Evolutionary conservation across 2,329 filamentous ascomycete genomes (phyloP).

Genomic region (Verticillium nubilum): DNA sequence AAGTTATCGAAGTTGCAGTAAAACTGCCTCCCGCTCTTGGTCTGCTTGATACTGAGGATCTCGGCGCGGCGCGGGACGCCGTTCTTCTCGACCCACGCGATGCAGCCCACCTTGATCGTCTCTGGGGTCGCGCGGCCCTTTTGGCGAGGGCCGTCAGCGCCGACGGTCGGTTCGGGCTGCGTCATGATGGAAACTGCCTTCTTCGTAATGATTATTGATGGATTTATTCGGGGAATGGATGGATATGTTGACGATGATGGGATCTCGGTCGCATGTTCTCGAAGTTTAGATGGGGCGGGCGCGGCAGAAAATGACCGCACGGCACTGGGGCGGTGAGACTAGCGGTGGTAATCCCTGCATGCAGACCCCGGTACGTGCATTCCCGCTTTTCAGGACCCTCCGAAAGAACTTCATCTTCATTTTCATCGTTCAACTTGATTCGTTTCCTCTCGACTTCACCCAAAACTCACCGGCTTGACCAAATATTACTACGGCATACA

Average conservation of each 20-base stretch:
- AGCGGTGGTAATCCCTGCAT: neutral
- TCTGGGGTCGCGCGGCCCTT: conserved; percentile 81
- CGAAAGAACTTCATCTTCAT: neutral
- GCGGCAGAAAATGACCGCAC: conserved; percentile 10
- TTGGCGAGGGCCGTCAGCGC: conserved; percentile 53
- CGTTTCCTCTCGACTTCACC: neutral
- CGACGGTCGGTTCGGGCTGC: conserved; percentile 47
- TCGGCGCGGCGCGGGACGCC: conserved; percentile 87
- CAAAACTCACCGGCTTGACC: neutral
- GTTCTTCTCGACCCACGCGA: conserved; percentile 62
- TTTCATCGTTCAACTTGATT: neutral
- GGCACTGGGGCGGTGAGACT: neutral
- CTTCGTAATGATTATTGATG: conserved; percentile 5
- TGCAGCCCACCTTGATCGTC: conserved; percentile 66
- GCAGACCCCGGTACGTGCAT: neutral
- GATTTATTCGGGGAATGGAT: conserved; percentile 2
- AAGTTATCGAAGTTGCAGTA: conserved; percentile 99
- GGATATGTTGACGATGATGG: neutral
- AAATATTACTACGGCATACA: neutral
- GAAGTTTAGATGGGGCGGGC: conserved; percentile 1
- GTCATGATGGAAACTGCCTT: conserved; percentile 42
- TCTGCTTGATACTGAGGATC: conserved; percentile 88
- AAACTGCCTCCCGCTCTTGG: conserved; percentile 81
- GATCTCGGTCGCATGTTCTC: neutral
- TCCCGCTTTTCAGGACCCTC: neutral